Base-by-base conservation (phyloP, 2,329 filamentous ascomycete species). In the Neonectria magnoliae region DNA sequence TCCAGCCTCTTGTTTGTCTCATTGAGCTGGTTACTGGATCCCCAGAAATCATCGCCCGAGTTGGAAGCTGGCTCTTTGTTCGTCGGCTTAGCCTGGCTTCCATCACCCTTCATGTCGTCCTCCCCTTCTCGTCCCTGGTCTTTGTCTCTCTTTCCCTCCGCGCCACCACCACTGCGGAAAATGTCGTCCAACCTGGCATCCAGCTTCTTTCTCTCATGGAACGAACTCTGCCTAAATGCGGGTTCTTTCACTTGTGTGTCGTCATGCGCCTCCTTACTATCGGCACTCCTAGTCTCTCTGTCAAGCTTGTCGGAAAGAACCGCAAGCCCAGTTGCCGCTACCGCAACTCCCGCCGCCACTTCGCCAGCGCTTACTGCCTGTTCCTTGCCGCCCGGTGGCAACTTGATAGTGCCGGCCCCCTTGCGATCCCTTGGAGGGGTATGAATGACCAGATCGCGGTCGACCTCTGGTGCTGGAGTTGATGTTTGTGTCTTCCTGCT, bases 301-400 rank as follows among this genome's bases (percentile, higher is more conserved):
- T 75, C 76, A 64, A 76, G 76, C 61, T 76, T 79, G 58, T 78
- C 75, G 48, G 73, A 73, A 51, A 78, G 68, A 50, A 76, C 66
- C n/a, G 76, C 70, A 29, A 73, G 74, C 13, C 74, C 76, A 27
- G 76, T 77, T 6, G 67, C 68, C 29, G 66, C 62, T 18, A 72
- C 77, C 52, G 71, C 77, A 45, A 67, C 60, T 29, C 68, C 57
- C 6, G 60, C 55, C 20, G 64, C 64, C 16, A 70, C 59, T 44
- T 62, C 65, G 33, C 66, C 58, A 44, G 65, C 60, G 9, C 60
- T 54, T 18, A 61, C 58, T 36, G 58, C 47, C 27, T 59, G 60
- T 31, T 62, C 55, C 16, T 62, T 67, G n/a, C 11, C 47, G 27
- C 44, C 51, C 6, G 31, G 50, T 5, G 54, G 45, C 2, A 57